Evolutionary conservation across 208 protist species (phyloP).

Genomic region (Plasmodiophora brassicae): DNA sequence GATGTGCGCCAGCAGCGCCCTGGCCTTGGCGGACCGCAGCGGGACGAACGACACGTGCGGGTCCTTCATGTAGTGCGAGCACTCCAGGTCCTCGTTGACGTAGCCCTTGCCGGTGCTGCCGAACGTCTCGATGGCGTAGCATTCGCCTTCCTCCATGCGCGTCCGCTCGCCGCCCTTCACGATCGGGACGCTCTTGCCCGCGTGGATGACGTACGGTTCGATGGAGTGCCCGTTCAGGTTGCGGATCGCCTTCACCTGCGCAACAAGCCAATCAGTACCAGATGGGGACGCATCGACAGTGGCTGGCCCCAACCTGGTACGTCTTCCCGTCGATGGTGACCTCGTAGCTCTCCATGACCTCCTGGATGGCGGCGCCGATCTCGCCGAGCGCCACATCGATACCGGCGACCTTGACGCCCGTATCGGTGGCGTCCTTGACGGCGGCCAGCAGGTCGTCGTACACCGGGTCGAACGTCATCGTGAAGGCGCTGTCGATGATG

Average conservation of each 20-base stretch:
- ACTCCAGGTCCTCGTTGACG: slow-evolving; percentile 90
- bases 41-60: slow-evolving; percentile 61
- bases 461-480: slow-evolving; percentile 85
- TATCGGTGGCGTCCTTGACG: slow-evolving; percentile 93
- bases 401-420: slow-evolving; percentile 78
- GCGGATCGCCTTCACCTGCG: slow-evolving; percentile 86
- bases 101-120: slow-evolving; percentile 82
- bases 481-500: slow-evolving; percentile 66
- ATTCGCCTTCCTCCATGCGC: slow-evolving; percentile 86
- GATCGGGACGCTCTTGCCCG: slow-evolving; percentile 97
- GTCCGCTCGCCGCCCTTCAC: slow-evolving; percentile 83
- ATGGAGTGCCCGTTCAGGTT: slow-evolving; percentile 98
- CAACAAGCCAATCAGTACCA: no score
- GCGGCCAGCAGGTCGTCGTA: slow-evolving; percentile 88
- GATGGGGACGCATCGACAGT: no score
- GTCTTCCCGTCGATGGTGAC: slow-evolving; percentile 59
- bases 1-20: slow-evolving; percentile 81
- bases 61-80: slow-evolving; percentile 96
- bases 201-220: slow-evolving; percentile 92
- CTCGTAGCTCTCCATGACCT: slow-evolving; percentile 66
- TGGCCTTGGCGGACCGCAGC: slow-evolving; percentile 67
- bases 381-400: slow-evolving; percentile 61
- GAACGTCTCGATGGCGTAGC: slow-evolving; percentile 99
- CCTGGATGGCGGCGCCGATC: slow-evolving; percentile 61
- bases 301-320: slow-evolving; percentile 54